Evolutionary conservation across 2,329 filamentous ascomycete genomes (phyloP), one percentile per base, ranked within the genome.

Genomic region (Xylaria sp.): DNA sequence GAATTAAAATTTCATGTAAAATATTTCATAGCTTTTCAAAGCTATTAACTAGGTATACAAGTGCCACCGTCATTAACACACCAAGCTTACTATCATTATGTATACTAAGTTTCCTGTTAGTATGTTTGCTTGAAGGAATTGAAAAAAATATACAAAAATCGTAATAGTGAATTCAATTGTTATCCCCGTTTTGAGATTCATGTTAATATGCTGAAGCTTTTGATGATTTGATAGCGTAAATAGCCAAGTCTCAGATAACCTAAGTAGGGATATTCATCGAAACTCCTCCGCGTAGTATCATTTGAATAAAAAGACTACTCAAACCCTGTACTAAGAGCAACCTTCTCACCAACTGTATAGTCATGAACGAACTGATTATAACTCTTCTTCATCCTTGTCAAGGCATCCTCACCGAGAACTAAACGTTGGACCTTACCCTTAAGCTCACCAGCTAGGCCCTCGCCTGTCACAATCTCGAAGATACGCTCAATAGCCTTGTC

Each of bases 401-500:
- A 53, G 0, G 71, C 68, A 44, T 83, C 81, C 15, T 71, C 71
- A 0, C 81, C 81, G 31, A 83, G 65, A 3, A 77, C 77, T 29
- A 82, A 66, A 25, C 80, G 68, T 58, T 76, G 58, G n/a, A 79
- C 72, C 63, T 76, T 77, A 1, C 78, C 76, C 68, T 72, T 77
- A 42, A 79, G 53, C 3, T 69, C 56, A 6, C 76, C 77, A 7
- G 75, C 77, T 50, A 75, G 63, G 1, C 77, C 79, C 50, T 73
- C 71, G 2, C 77, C 77, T 17, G 73, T 76, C 0, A 78, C 75
- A 20, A 77, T 77, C 67, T 81, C 78, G 59, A 80, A 79, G 56
- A 83, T 80, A 17, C 76, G 72, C 57, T 74, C 74, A 1, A 76
- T 77, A 1, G 72, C 73, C 71, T 79, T 82, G 5, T 74, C 74